Base-by-base conservation (phyloP, 1,284 basidiomycete species). In the Fomitopsis schrenkii region DNA sequence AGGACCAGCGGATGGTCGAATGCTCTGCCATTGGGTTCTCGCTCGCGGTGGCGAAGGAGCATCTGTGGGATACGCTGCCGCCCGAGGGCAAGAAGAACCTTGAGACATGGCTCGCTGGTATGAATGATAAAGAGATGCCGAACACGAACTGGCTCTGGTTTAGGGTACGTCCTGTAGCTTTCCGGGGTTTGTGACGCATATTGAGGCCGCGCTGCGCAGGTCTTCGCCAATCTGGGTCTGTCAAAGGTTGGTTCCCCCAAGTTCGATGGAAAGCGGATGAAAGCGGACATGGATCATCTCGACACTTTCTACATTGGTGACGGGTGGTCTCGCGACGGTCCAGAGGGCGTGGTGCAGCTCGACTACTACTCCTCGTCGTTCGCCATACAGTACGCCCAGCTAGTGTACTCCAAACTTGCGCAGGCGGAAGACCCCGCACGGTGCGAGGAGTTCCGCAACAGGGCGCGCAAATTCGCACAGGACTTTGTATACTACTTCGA, bases 141-240 rank as follows among this genome's bases (percentile, higher is more conserved):
- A 84, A 87, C 67, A 90, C 89, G 17, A 92, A 92, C 70, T 91
- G 90, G 89, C 78, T 93, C 5, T 92, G 90, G 90, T 92, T 92
- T 74, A 79, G 89, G 62, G 89, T 86, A 62, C 55, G 82, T 72
- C 28, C 9, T 30, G 36, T 22, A 26, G 15, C 26, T 33, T 26
- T 45, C 22, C 7, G 6, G 22, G 14, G 9, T 10, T 12, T 5
- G 42, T 19, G 60, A 57, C 28, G 10, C 5, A 41, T 2, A 36
- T 6, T 40, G 38, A 40, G 38, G 9, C 9, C 42, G 14, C 17
- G 45, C 12, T 26, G 26, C 14, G 15, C 61, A 88, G 85, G 84
- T 90, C 0, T 91, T 91, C 67, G 84, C 89, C n/a, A 92, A 92
- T 70, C 80, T 91, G 12, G 90, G 88, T 2, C 75, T 91, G 26